Evolutionary conservation across 345 rosid species (phyloP), one percentile per base, ranked within the genome.

Genomic region (Syzygium aromaticum): DNA sequence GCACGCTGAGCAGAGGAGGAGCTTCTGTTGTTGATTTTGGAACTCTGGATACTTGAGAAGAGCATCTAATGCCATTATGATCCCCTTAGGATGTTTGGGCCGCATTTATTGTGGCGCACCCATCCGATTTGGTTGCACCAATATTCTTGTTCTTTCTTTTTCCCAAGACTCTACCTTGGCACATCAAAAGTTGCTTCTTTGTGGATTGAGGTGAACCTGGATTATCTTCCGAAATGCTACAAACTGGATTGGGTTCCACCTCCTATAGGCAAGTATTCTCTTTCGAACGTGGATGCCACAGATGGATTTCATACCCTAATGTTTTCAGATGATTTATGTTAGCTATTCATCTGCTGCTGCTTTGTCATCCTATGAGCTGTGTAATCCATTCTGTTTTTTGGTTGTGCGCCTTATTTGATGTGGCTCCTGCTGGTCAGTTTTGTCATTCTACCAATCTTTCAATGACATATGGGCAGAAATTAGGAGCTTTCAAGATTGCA

Each of bases 181-280:
- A 22, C 22, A 52, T 30, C 61, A 28, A 1, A 51, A 54, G 86
- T 84, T 84, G 46, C 46, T 84, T 52, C 59, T 54, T 23, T 52
- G 86, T 84, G 51, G 86, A 84, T 84, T 84, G 86, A 52, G 63
- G 43, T 84, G 86, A 84, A 52, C 61, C 86, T 52, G 85, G 59
- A 84, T 52, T 54, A 30, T 52, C 59, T 52, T 10, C 54, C 59
- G 1, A 54, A 84, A 84, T 52, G 46, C 86, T 54, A 84, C 59
- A 53, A 38, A 84, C 54, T 84, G 59, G 59, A 84, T 84, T 52
- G 43, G 16, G 30, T 52, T 53, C 86, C 86, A 46, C 54, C 30
- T 84, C 43, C 49, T 30, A 84, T 84, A 84, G 86, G 86, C 86
- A 84, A 84, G 86, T 84, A 52, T 84, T 84, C 63, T 84, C 59